Evolutionary conservation across 257 asterid species (phyloP), one percentile per base, ranked within the genome.

Genomic region (Solanum corneliomulleri): DNA sequence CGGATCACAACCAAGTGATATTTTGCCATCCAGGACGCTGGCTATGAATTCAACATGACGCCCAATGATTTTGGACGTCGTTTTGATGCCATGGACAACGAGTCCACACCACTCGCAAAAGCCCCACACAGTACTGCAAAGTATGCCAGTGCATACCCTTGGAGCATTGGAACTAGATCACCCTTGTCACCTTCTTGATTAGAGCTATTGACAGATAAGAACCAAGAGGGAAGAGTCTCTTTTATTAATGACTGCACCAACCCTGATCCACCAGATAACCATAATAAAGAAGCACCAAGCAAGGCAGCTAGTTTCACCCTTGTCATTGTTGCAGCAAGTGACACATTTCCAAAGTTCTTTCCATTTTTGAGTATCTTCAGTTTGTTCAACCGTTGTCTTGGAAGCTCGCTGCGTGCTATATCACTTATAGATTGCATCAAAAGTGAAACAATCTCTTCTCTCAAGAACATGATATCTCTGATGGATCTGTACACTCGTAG

Each of bases 181-280:
- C 86, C 88, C 12, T 88, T 82, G 6, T 84, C 89, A 7, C 88
- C 90, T 83, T 87, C 90, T 86, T 90, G 94, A 56, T 91, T 89
- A 13, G 91, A 83, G 71, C 84, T 86, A 81, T 93, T 97, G 83
- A 87, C 91, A 3, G 98, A 94, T 91, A 97, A 90, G 75, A 97
- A 95, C 99, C 99, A 97, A 87, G 98, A 94, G 14, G 99, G 99
- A 84, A 97, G 94, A 27, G 95, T 93, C 92, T 97, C 99, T 76
- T 94, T 95, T 45, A 97, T 89, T 35, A 97, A 86, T 45, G 99
- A 94, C 86, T 94, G 98, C 45, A 97, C 95, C 31, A 95, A 87
- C 77, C 95, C 98, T 21, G 93, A 88, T 4, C 99, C 99, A 41
- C 99, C 99, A 0, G 98, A 93, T 70, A 97, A 72, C 94, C 92